Evolutionary conservation across 73 alveolate genomes (phyloP), one percentile per base, ranked within the genome.

Genomic region (Tetrahymena malaccensis): DNA sequence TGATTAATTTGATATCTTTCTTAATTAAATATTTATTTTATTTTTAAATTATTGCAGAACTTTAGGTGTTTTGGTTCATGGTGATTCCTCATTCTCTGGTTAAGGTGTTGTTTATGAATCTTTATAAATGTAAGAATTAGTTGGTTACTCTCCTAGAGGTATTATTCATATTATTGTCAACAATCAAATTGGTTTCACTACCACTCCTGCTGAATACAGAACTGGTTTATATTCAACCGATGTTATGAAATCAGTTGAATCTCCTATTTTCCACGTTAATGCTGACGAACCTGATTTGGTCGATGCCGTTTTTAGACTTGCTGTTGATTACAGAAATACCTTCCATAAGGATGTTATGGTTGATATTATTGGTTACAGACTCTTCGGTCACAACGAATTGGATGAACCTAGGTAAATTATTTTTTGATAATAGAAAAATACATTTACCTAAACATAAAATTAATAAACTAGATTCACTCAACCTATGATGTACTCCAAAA

Each of bases 71-170:
- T 94, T 97, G n/a, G 96, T 98, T 93, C 99, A 98, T 93, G 99
- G 99, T 96, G 99, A 98, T 93, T 99, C 99, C 31, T 98, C 99
- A 31, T 96, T 98, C 85, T 99, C 99, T 55, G 99, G 99, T n/a
- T 98, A 98, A 98, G 99, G 99, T 19, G 99, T 98, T 37, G 99
- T 98, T 35, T 98, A 98, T 93, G 99, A 98, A 96, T 96, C 99
- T 16, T 94, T 98, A 96, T 99, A 98, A 96, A 95, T 98, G 98
- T 96, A 96, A 58, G 98, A 98, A 40, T 97, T 98, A 55, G 93
- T 85, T 50, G 98, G 98, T 94, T 98, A 96, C 96, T 85, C 96
- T 19, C 98, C 97, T 33, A 99, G 99, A 34, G 99, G 99, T 38
- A 97, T 98, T 50, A 97, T 98, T 38, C 99, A 98, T 93, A 96